These are phyloP conservation scores for Exserohilum rostratum DNA, from an alignment of 2,329 filamentous ascomycete genomes.

Conservation along the genomic window DNA sequence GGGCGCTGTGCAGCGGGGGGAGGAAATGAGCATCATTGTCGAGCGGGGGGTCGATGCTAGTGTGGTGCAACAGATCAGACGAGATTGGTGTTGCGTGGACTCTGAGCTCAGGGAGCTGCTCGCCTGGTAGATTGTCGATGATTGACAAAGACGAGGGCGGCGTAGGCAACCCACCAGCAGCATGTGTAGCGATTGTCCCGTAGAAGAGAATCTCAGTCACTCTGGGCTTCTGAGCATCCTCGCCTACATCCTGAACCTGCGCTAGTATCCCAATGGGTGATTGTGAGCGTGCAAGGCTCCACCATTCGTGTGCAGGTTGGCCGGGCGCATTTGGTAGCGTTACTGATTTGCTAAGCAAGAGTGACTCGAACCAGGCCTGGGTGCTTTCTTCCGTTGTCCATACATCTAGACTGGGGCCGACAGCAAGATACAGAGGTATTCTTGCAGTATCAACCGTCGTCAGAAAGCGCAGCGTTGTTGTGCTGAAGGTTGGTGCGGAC, in stretches of 20 bases:
- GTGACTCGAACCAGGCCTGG: constrained; percentile 49
- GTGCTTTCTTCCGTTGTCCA: constrained; percentile 44
- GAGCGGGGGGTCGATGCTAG: neutral
- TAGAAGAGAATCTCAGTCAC: constrained; percentile 56
- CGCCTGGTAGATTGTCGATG: constrained; percentile 7
- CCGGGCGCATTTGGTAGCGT: neutral
- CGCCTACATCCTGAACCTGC: constrained; percentile 27
- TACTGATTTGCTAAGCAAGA: constrained; percentile 35
- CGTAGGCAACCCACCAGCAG: constrained; percentile 33
- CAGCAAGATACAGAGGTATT: constrained; percentile 50
- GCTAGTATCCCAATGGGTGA: constrained; percentile 51
- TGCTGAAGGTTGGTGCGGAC: constrained; percentile 22
- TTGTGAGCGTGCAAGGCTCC: constrained; percentile 44
- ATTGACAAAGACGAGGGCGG: constrained; percentile 43
- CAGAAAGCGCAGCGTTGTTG: constrained; percentile 42
- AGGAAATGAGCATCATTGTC: constrained; percentile 44
- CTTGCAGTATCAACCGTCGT: constrained; percentile 48
- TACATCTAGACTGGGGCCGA: constrained; percentile 48
- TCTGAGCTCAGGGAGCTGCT: constrained; percentile 34
- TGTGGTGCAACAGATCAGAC: constrained; percentile 46
- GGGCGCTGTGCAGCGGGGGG: constrained; percentile 31
- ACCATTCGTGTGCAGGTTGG: constrained; percentile 40
- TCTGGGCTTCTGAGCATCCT: constrained; percentile 12
- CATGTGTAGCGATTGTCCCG: constrained; percentile 39
- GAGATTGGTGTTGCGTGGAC: constrained; percentile 53